These are phyloP conservation scores for Euptelea pleiosperma DNA, from an alignment of 164 flowering plant genomes.

Conservation along the genomic window DNA sequence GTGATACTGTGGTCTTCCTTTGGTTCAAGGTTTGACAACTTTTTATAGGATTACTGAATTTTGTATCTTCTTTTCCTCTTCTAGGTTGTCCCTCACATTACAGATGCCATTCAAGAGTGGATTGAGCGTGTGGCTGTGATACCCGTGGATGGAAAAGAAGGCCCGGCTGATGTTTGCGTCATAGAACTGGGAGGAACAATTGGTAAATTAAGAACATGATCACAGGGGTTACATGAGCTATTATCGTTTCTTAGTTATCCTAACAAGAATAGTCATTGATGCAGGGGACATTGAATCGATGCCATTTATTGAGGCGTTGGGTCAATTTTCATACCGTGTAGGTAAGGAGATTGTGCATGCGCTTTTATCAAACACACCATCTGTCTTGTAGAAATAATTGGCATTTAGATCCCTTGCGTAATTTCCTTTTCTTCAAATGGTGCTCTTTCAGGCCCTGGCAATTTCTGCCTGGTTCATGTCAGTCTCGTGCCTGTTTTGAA, in stretches of 20 bases:
- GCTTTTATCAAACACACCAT: neutral
- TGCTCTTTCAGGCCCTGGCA: conserved; percentile 58
- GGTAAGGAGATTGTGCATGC: conserved; percentile 42
- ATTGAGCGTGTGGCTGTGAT: conserved; percentile 76
- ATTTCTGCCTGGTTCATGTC: conserved; percentile 92
- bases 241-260: neutral
- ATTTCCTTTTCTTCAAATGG: neutral
- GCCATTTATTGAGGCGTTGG: conserved; percentile 92
- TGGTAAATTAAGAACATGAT: conserved; percentile 50
- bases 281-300: conserved; percentile 96
- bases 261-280: conserved; percentile 9
- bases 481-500: conserved; percentile 92
- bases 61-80: neutral
- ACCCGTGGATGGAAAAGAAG: conserved; percentile 90
- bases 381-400: neutral
- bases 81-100: conserved; percentile 91
- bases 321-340: conserved; percentile 88
- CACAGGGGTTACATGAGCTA: neutral
- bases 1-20: neutral
- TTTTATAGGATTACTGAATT: neutral
- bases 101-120: conserved; percentile 98
- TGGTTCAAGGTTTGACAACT: neutral
- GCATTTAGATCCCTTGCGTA: neutral
- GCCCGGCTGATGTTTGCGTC: conserved; percentile 94
- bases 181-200: conserved; percentile 97